Evolutionary conservation across 306 rosid genomes (phyloP).

Genomic region (Quercus cerris): DNA sequence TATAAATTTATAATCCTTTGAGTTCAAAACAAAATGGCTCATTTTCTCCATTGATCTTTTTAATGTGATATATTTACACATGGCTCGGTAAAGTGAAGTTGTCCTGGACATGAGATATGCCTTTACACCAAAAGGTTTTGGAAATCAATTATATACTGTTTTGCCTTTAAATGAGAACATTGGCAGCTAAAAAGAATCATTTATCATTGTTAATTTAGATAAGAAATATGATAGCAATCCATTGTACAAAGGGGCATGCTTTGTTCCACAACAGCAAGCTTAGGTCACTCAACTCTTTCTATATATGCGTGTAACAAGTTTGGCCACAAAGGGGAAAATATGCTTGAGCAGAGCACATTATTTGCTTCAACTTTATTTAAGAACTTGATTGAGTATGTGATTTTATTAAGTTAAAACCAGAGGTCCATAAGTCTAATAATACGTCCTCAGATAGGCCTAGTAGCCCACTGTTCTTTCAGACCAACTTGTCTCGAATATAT

Average conservation of each 20-base stretch:
- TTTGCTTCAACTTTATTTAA: neutral
- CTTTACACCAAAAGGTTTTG: neutral
- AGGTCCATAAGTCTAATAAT: neutral
- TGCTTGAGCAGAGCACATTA: neutral
- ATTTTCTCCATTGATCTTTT: neutral
- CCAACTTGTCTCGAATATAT: slow-evolving; percentile 48
- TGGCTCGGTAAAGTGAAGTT: slow-evolving; percentile 2
- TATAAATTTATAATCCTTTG: neutral
- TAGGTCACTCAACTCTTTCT: neutral
- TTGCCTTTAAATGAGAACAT: neutral
- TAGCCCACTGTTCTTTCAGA: slow-evolving; percentile 31
- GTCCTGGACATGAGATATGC: neutral
- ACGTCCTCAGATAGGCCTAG: slow-evolving; percentile 21
- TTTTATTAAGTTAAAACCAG: neutral
- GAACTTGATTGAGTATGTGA: neutral
- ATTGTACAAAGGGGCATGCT: neutral
- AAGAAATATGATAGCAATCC: neutral
- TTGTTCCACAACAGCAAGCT: neutral
- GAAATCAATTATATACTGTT: neutral
- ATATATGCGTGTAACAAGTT: neutral
- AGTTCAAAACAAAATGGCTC: neutral
- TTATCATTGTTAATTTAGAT: neutral
- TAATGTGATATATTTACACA: neutral
- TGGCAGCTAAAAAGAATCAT: neutral
- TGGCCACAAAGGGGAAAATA: neutral